Percentiles rank a stretch among this genome's conserved stretches.
phyloP scores from a whole-genome alignment of 257 asterid species.

The Solanum peruvianum region DNA sequence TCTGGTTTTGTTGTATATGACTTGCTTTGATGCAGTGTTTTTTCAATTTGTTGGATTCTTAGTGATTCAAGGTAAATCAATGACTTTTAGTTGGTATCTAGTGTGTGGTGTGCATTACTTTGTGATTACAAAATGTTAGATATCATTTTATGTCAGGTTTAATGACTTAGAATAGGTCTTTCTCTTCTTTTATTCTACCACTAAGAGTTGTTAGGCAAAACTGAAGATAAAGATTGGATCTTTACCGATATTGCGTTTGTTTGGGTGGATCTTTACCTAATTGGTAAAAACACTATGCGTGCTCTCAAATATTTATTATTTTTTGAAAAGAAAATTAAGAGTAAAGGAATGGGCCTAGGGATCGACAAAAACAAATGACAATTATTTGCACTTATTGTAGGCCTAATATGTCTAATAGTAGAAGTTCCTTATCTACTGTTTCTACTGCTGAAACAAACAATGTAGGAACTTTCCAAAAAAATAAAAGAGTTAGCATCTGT shows the following conservation, averaged over 20 bases:
- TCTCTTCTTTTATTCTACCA: background rate
- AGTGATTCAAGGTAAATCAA: slow-evolving; percentile 8
- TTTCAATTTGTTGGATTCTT: background rate
- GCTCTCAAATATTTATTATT: background rate
- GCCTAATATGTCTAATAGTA: too few species aligned
- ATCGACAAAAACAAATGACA: too few species aligned
- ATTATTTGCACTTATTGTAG: too few species aligned
- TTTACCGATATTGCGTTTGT: slow-evolving; percentile 3
- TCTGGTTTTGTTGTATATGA: background rate
- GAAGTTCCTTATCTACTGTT: too few species aligned
- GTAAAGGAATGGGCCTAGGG: background rate
- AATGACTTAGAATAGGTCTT: background rate
- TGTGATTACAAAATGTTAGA: slow-evolving; percentile 16
- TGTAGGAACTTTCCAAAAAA: too few species aligned
- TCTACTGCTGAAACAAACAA: too few species aligned
- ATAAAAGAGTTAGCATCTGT: too few species aligned
- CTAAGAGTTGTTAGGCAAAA: slow-evolving; percentile 3
- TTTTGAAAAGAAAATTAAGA: background rate
- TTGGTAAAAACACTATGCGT: background rate
- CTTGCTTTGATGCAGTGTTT: background rate
- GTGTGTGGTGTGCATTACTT: background rate
- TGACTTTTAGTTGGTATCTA: slow-evolving; percentile 4
- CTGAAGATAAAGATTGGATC: slow-evolving; percentile 13
- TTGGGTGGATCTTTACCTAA: background rate
- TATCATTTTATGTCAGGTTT: background rate